A percentile compares a stretch with the other conserved stretches of the same genome.
These are phyloP conservation scores for Scutellaria barbata DNA, from an alignment of 257 asterid species.

Conservation along the genomic window DNA sequence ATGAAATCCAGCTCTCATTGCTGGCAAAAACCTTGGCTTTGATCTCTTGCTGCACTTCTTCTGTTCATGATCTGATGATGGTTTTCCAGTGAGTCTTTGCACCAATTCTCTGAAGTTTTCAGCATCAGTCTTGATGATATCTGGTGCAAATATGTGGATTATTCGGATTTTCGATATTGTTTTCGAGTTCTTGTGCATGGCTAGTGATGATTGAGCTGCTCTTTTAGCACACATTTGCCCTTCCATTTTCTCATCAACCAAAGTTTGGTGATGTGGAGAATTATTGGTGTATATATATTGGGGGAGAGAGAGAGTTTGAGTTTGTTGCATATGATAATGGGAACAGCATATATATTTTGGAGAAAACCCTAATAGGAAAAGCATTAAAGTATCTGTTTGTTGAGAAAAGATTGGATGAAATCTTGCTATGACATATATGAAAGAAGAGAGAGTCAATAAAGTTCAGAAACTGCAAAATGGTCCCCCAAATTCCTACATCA, in stretches of 20 bases:
- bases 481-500: constrained; percentile 39
- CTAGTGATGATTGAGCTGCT: constrained; percentile 13
- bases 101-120: constrained; percentile 78
- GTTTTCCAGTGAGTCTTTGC: constrained; percentile 92
- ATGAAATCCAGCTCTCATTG: constrained; percentile 37
- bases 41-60: not conserved
- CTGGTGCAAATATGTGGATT: constrained; percentile 93
- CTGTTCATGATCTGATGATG: constrained; percentile 34
- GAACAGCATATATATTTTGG: not conserved
- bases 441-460: constrained; percentile 45
- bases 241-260: too few species aligned
- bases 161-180: constrained; percentile 74
- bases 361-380: not conserved
- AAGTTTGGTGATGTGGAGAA: too few species aligned
- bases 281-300: not conserved
- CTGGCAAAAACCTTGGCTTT: constrained; percentile 27
- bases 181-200: constrained; percentile 65
- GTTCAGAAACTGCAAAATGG: constrained; percentile 26
- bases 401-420: constrained; percentile 51
- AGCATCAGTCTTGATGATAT: constrained; percentile 81
- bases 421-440: constrained; percentile 42
- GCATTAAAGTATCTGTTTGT: constrained; percentile 28
- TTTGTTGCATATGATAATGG: too few species aligned
- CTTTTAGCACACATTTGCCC: too few species aligned
- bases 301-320: too few species aligned